Evolutionary conservation across 768 basidiomycete genomes (phyloP).

Genomic region (Leucocoprinus birnbaumii): DNA sequence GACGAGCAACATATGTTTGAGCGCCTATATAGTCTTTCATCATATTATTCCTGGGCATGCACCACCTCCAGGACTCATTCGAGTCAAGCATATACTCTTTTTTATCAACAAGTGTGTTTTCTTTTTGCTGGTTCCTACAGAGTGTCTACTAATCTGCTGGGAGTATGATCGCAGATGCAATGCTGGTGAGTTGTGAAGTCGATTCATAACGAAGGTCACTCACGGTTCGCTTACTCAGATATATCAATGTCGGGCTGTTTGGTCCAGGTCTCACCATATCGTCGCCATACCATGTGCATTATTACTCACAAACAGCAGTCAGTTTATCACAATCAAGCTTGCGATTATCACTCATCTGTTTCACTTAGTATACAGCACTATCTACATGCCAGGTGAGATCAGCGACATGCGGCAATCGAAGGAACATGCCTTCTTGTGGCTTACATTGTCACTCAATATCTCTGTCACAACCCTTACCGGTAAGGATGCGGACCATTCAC

Average conservation of each 20-base stretch:
- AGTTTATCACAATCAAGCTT: neutral
- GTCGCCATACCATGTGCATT: conserved; percentile 24
- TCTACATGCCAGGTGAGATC: too few relatives aligned
- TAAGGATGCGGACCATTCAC: conserved; percentile 5
- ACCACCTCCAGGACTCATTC: conserved; percentile 15
- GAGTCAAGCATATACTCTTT: conserved; percentile 32
- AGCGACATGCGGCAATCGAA: neutral
- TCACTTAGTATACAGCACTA: too few relatives aligned
- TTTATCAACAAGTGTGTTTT: conserved; percentile 34
- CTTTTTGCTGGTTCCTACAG: too few relatives aligned
- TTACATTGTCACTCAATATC: conserved; percentile 33
- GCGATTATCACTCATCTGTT: neutral
- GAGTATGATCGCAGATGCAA: conserved; percentile 14
- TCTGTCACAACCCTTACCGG: conserved; percentile 31
- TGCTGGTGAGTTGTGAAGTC: conserved; percentile 6
- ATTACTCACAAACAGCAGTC: conserved; percentile 32
- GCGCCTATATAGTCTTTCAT: conserved; percentile 22
- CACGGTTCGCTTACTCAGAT: conserved; percentile 12
- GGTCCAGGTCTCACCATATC: conserved; percentile 27
- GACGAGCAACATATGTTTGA: too few relatives aligned
- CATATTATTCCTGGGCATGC: conserved; percentile 18
- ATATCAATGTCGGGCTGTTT: conserved; percentile 36
- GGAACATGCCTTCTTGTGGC: conserved; percentile 28
- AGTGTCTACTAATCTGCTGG: neutral
- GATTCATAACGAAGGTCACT: neutral